Evolutionary conservation across 2,329 filamentous ascomycete genomes (phyloP).

Genomic region (Colletotrichum viniferum): DNA sequence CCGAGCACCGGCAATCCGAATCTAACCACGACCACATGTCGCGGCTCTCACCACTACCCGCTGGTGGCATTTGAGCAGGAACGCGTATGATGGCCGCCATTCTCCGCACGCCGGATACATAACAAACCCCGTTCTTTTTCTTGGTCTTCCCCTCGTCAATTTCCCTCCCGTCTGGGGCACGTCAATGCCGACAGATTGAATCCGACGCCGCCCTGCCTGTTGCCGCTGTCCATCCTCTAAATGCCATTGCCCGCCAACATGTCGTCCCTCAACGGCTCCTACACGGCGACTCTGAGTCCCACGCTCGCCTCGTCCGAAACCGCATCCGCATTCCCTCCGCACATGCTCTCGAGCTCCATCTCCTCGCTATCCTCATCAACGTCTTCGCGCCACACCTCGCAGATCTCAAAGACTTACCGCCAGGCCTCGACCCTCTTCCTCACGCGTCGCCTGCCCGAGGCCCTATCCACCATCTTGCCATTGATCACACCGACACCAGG

Average conservation of each 20-base stretch:
- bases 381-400: slow-evolving; percentile 66
- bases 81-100: slow-evolving; percentile 24
- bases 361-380: slow-evolving; percentile 70
- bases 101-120: slow-evolving; percentile 22
- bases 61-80: slow-evolving; percentile 20
- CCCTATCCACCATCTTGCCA: slow-evolving; percentile 82
- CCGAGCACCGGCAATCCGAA: slow-evolving; percentile 11
- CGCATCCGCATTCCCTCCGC: slow-evolving; percentile 50
- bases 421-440: slow-evolving; percentile 94
- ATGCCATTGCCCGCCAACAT: slow-evolving; percentile 32
- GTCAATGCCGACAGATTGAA: slow-evolving; percentile 21
- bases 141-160: slow-evolving; percentile 7
- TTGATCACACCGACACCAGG: slow-evolving; percentile 69
- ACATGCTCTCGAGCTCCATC: slow-evolving; percentile 67
- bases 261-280: slow-evolving; percentile 46
- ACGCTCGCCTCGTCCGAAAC: slow-evolving; percentile 37
- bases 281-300: slow-evolving; percentile 49
- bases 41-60: slow-evolving; percentile 1
- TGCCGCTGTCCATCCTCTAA: neutral
- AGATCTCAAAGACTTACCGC: slow-evolving; percentile 91
- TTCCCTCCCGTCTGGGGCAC: slow-evolving; percentile 9
- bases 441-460: slow-evolving; percentile 90
- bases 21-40: slow-evolving; percentile 22
- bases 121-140: slow-evolving; percentile 20
- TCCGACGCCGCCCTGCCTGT: neutral